Evolutionary conservation across 345 rosid genomes (phyloP).

Genomic region (Rubroshorea leprosula): DNA sequence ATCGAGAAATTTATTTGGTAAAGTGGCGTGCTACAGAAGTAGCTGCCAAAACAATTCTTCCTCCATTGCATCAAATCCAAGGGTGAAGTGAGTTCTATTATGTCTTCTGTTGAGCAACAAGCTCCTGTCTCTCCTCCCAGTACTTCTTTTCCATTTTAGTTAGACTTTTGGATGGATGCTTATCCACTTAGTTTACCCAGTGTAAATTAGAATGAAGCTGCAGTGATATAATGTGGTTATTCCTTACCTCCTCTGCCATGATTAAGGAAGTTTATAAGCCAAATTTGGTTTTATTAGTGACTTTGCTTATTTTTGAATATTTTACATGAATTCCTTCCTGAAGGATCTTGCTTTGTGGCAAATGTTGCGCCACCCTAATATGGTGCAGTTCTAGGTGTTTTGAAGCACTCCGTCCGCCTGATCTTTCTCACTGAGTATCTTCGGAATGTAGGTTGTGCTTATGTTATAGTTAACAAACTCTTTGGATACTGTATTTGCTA

Average conservation of each 20-base stretch:
- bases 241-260: too few relatives aligned
- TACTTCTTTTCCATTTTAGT: neutral
- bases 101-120: neutral
- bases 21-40: constrained; percentile 67
- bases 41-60: constrained; percentile 64
- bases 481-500: neutral
- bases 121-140: neutral
- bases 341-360: constrained; percentile 63
- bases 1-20: constrained; percentile 55
- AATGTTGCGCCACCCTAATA: constrained; percentile 61
- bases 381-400: constrained; percentile 66
- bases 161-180: too few relatives aligned
- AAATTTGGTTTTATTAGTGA: constrained; percentile 1
- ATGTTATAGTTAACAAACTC: too few relatives aligned
- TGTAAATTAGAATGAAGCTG: too few relatives aligned
- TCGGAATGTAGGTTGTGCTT: constrained; percentile 42
- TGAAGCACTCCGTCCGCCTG: constrained; percentile 48
- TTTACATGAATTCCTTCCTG: constrained; percentile 38
- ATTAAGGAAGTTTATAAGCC: neutral
- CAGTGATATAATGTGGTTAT: too few relatives aligned
- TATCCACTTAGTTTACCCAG: too few relatives aligned
- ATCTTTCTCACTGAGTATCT: constrained; percentile 64
- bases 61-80: constrained; percentile 55
- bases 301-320: constrained; percentile 1
- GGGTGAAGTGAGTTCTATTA: constrained; percentile 49